A percentile compares a stretch with the other conserved stretches of the same genome.
phyloP scores from a whole-genome alignment of 192 early-diverging fungal species.

The Coemansia sp. region DNA sequence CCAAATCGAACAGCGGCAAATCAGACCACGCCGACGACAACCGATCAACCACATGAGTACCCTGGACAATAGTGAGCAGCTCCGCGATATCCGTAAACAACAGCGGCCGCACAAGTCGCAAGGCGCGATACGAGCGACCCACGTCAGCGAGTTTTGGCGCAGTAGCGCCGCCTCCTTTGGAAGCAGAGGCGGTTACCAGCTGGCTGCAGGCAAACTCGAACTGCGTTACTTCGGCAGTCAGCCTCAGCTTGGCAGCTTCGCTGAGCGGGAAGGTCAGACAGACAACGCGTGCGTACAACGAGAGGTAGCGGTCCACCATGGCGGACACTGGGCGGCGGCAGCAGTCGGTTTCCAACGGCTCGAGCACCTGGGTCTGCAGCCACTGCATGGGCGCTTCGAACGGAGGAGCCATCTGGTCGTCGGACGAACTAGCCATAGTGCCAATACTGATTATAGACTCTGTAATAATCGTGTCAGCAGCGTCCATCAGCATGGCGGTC shows the following conservation, averaged over 20 bases:
- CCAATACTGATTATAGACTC: neutral
- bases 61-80: neutral
- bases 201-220: slow-evolving; percentile 48
- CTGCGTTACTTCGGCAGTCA: slow-evolving; percentile 28
- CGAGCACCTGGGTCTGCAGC: slow-evolving; percentile 29
- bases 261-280: slow-evolving; percentile 29
- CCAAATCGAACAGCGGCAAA: slow-evolving; percentile 8
- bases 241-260: slow-evolving; percentile 23
- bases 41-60: neutral
- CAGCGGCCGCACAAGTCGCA: slow-evolving; percentile 34
- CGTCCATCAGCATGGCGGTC: neutral
- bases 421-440: neutral
- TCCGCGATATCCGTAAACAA: slow-evolving; percentile 23
- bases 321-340: neutral
- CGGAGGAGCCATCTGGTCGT: neutral
- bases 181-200: neutral
- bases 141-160: slow-evolving; percentile 1
- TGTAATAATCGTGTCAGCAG: slow-evolving; percentile 7
- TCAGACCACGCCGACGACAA: neutral
- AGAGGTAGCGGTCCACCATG: slow-evolving; percentile 15
- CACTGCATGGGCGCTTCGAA: slow-evolving; percentile 25
- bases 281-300: slow-evolving; percentile 6
- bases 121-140: slow-evolving; percentile 14
- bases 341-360: slow-evolving; percentile 1
- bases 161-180: neutral